Evolutionary conservation across 1,284 basidiomycete genomes (phyloP).

Genomic region (Trichosporon coremiiforme): DNA sequence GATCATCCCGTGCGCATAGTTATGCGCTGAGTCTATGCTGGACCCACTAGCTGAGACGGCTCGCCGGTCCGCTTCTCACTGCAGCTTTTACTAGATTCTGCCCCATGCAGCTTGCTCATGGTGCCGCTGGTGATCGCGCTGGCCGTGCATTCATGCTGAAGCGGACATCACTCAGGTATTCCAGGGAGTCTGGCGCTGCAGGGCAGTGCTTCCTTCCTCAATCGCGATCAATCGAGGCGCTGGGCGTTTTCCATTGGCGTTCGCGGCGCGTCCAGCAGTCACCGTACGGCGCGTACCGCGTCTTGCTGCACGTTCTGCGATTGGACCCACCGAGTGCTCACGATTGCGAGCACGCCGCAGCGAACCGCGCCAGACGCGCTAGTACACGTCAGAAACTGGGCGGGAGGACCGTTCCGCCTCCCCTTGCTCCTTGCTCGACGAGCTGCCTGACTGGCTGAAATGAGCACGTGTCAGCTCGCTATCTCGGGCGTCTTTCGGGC

Average conservation of each 20-base stretch:
- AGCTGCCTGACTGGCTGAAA: background rate
- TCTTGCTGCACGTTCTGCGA: background rate
- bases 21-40: background rate
- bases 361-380: background rate
- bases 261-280: background rate
- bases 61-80: background rate
- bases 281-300: background rate
- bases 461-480: background rate
- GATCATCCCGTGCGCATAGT: background rate
- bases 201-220: background rate
- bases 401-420: background rate
- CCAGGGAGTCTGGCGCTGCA: background rate
- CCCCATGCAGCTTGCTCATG: background rate
- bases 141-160: background rate
- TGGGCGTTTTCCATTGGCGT: too few relatives aligned
- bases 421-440: background rate
- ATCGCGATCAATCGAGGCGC: constrained; percentile 6
- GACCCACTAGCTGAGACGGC: background rate
- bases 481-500: background rate
- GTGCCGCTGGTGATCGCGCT: background rate
- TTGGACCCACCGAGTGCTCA: background rate
- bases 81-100: background rate
- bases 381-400: background rate
- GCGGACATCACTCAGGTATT: background rate
- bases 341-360: background rate